A percentile compares a stretch with the other conserved stretches of the same genome.
phyloP scores from a whole-genome alignment of 768 basidiomycete species.

The Podaxis mareebaensis region DNA sequence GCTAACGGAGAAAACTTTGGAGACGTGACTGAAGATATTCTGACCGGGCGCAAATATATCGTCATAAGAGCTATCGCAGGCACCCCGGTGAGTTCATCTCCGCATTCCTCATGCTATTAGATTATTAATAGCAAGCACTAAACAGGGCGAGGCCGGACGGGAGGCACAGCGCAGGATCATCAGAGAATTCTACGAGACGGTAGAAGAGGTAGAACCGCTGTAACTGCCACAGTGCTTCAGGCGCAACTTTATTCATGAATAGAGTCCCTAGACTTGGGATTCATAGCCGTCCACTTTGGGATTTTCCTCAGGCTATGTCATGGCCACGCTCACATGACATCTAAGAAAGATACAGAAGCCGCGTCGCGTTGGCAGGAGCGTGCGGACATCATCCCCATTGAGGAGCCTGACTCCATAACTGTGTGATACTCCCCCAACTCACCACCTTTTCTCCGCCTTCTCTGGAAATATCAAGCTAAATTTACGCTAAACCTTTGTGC shows the following conservation, averaged over 20 bases:
- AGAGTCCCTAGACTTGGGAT: no score
- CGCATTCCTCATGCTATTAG: background rate
- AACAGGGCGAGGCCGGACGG: constrained; percentile 57
- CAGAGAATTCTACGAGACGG: constrained; percentile 82
- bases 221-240: constrained; percentile 24
- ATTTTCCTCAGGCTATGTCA: background rate
- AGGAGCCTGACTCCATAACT: constrained; percentile 1
- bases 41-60: constrained; percentile 80
- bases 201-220: constrained; percentile 66
- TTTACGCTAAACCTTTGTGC: background rate
- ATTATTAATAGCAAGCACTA: background rate
- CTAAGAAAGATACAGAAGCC: background rate
- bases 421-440: background rate
- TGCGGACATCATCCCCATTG: constrained; percentile 10
- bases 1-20: constrained; percentile 44
- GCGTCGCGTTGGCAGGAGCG: background rate
- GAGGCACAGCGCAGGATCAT: constrained; percentile 81
- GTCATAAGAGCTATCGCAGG: constrained; percentile 72
- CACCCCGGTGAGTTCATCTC: constrained; percentile 41
- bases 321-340: constrained; percentile 6
- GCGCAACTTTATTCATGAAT: no score
- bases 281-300: background rate
- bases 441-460: constrained; percentile 10
- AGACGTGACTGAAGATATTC: constrained; percentile 65
- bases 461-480: background rate